Evolutionary conservation across 495 filamentous ascomycete genomes (phyloP).

Genomic region (Cudoniella acicularis): DNA sequence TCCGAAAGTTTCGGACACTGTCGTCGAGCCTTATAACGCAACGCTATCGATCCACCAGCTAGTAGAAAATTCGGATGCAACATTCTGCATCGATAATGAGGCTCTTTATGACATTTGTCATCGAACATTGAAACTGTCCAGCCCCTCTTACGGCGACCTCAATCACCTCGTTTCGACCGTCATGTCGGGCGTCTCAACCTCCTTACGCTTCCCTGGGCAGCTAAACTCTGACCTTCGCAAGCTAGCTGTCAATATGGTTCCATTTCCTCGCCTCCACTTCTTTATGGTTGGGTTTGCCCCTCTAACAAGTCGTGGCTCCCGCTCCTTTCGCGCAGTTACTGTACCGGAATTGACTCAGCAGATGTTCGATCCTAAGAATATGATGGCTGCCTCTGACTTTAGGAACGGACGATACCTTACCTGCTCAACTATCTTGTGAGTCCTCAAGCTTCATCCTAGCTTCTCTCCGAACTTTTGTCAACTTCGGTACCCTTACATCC

Average conservation of each 20-base stretch:
- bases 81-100: slow-evolving; percentile 99
- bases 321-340: slow-evolving; percentile 94
- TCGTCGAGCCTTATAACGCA: slow-evolving; percentile 99
- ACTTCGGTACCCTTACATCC: too few relatives aligned
- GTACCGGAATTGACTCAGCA: slow-evolving; percentile 99
- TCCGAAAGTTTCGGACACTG: slow-evolving; percentile 99
- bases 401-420: slow-evolving; percentile 99
- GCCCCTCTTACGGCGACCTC: slow-evolving; percentile 97
- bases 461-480: slow-evolving; percentile 33
- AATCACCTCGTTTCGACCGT: slow-evolving; percentile 99
- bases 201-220: slow-evolving; percentile 98
- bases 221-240: slow-evolving; percentile 99
- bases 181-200: slow-evolving; percentile 99
- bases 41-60: slow-evolving; percentile 99
- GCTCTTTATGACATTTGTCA: slow-evolving; percentile 99
- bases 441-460: slow-evolving; percentile 26
- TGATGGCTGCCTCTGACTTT: slow-evolving; percentile 99
- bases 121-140: slow-evolving; percentile 96
- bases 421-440: slow-evolving; percentile 92
- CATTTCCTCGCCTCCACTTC: slow-evolving; percentile 99
- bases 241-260: slow-evolving; percentile 99
- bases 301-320: slow-evolving; percentile 89
- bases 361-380: slow-evolving; percentile 99
- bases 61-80: slow-evolving; percentile 99
- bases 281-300: slow-evolving; percentile 99